These are phyloP conservation scores for Gautieria morchelliformis DNA, from an alignment of 768 basidiomycete genomes.

Conservation along the genomic window DNA sequence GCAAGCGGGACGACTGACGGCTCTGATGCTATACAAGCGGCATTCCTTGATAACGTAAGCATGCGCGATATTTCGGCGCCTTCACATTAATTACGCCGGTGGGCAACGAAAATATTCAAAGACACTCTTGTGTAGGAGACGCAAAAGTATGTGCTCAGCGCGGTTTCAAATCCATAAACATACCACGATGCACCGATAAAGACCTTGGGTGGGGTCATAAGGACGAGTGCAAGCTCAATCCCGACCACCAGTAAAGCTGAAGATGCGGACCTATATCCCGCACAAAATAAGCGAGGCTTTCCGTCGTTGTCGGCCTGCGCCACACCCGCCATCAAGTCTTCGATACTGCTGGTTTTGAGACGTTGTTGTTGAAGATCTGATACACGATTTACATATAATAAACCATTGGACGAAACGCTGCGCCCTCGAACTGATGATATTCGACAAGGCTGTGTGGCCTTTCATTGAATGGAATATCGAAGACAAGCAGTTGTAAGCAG, in stretches of 20 bases:
- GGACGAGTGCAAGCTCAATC: background rate
- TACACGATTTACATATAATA: background rate
- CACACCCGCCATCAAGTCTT: slow-evolving; percentile 3
- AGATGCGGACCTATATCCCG: background rate
- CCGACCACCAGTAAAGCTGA: background rate
- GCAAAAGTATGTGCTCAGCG: background rate
- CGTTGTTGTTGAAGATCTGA: background rate
- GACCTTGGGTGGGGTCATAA: background rate
- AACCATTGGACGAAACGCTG: background rate
- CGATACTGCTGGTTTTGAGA: background rate
- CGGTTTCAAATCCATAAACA: slow-evolving; percentile 1
- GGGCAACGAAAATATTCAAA: too few relatives aligned
- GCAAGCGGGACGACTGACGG: background rate
- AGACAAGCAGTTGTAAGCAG: background rate
- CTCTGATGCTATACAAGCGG: background rate
- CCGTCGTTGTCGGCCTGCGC: background rate
- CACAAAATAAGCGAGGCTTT: background rate
- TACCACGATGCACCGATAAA: slow-evolving; percentile 1
- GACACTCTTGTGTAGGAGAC: background rate
- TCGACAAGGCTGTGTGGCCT: background rate
- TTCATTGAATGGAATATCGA: background rate
- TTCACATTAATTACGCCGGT: background rate
- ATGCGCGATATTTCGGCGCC: background rate
- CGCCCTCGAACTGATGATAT: slow-evolving; percentile 5
- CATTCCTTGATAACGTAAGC: background rate